Percentiles rank a stretch among this genome's conserved stretches.
Conservation (phyloP, 371 early-diverging fungal species). For the Mortierella sp. region DNA sequence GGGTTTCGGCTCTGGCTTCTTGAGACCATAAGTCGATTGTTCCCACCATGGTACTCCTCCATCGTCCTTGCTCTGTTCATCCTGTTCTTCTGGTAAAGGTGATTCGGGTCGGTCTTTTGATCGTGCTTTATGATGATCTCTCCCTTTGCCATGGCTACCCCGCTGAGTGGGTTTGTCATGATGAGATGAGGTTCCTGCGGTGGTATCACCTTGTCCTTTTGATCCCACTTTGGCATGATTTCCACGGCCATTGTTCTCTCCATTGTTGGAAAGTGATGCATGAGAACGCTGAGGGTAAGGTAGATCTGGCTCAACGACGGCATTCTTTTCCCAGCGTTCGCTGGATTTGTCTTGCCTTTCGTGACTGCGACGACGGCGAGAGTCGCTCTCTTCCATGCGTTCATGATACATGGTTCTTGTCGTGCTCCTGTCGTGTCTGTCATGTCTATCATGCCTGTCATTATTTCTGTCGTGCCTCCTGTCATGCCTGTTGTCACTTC, state of each 20-base stretch:
- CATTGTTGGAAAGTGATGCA: neutral
- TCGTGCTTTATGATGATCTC: conserved; percentile 30
- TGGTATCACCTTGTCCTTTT: conserved; percentile 5
- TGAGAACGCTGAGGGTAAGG: conserved; percentile 34
- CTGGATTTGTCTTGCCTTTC: neutral
- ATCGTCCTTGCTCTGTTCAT: conserved; percentile 2
- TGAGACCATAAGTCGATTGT: conserved; percentile 40
- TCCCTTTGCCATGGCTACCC: conserved; percentile 38
- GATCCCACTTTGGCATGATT: conserved; percentile 16
- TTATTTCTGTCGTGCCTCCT: too few species aligned
- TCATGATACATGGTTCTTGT: too few species aligned
- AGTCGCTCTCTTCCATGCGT: too few species aligned
- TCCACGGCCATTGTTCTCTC: neutral
- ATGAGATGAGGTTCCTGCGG: conserved; percentile 1
- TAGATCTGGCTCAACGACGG: conserved; percentile 18
- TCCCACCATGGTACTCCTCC: conserved; percentile 47
- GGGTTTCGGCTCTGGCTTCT: neutral
- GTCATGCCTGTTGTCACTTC: too few species aligned
- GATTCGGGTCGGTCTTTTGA: conserved; percentile 20
- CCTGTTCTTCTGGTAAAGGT: neutral
- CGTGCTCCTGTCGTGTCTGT: too few species aligned
- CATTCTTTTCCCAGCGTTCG: conserved; percentile 42
- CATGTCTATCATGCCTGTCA: too few species aligned
- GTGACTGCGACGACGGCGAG: neutral
- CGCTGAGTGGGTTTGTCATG: conserved; percentile 15